These are phyloP conservation scores for Mangifera indica DNA, from an alignment of 345 rosid genomes.

Conservation along the genomic window DNA sequence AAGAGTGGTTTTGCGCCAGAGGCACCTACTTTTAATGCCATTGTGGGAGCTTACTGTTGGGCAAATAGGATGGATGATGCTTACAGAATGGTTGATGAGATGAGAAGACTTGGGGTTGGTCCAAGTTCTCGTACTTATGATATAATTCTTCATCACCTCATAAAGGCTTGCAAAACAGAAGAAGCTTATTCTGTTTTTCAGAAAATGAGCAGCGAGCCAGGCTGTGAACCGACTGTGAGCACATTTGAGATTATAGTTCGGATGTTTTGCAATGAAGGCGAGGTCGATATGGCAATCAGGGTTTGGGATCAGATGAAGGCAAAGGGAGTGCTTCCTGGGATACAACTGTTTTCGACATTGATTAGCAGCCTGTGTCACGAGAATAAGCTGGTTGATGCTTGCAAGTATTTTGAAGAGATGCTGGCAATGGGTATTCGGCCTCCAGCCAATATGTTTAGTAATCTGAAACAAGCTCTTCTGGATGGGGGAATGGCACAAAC, in stretches of 20 bases:
- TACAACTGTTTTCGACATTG: slow-evolving; percentile 82
- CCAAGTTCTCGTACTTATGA: slow-evolving; percentile 79
- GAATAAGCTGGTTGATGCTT: slow-evolving; percentile 66
- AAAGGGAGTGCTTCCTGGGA: slow-evolving; percentile 71
- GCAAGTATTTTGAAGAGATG: slow-evolving; percentile 83
- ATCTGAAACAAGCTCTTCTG: slow-evolving; percentile 66
- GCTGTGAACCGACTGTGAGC: slow-evolving; percentile 63
- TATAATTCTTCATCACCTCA: slow-evolving; percentile 68
- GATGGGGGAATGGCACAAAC: slow-evolving; percentile 58
- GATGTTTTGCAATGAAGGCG: slow-evolving; percentile 74
- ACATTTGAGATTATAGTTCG: slow-evolving; percentile 77
- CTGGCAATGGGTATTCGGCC: slow-evolving; percentile 82
- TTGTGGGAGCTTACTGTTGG: slow-evolving; percentile 77
- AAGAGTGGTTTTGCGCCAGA: slow-evolving; percentile 57
- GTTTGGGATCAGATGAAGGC: slow-evolving; percentile 79
- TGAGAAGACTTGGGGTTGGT: slow-evolving; percentile 52
- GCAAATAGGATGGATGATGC: slow-evolving; percentile 38
- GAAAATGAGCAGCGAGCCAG: slow-evolving; percentile 40
- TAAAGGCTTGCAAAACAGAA: slow-evolving; percentile 32
- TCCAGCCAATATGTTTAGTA: slow-evolving; percentile 66
- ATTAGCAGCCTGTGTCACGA: slow-evolving; percentile 58
- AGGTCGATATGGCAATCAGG: slow-evolving; percentile 59
- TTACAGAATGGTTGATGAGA: slow-evolving; percentile 47
- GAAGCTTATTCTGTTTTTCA: slow-evolving; percentile 62
- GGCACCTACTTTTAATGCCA: slow-evolving; percentile 78